Evolutionary conservation across 306 rosid genomes (phyloP).

Genomic region (Cucumis hystrix): DNA sequence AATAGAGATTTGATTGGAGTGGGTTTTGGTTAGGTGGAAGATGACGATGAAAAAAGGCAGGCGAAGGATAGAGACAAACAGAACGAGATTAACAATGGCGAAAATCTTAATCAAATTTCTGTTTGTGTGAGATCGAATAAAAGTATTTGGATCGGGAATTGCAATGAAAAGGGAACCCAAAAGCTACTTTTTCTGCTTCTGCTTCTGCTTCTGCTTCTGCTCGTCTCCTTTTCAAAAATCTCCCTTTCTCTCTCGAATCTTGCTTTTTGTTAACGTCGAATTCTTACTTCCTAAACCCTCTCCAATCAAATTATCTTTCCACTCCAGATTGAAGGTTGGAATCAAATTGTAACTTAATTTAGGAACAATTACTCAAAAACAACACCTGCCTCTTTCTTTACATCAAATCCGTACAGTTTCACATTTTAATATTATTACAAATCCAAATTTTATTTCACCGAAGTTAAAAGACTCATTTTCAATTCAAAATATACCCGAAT

Average conservation of each 20-base stretch:
- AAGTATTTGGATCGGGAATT: not conserved
- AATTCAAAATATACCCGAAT: no score
- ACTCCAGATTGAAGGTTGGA: no score
- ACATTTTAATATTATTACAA: no score
- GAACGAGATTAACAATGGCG: not conserved
- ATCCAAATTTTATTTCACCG: not conserved
- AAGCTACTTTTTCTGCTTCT: not conserved
- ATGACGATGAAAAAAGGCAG: not conserved
- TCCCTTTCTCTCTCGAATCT: not conserved
- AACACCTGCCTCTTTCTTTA: not conserved
- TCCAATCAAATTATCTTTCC: not conserved
- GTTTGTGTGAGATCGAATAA: not conserved
- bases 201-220: not conserved
- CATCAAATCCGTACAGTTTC: no score
- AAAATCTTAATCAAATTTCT: not conserved
- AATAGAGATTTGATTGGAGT: not conserved
- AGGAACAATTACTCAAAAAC: not conserved
- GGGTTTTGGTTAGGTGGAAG: not conserved
- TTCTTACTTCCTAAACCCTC: not conserved
- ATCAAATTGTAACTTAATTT: not conserved
- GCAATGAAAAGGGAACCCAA: not conserved
- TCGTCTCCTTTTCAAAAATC: not conserved
- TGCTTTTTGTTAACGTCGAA: not conserved
- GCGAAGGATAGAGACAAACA: not conserved
- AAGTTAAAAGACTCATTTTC: no score